phyloP scores from a whole-genome alignment of 768 basidiomycete genomes.

The Russula ochroleuca region DNA sequence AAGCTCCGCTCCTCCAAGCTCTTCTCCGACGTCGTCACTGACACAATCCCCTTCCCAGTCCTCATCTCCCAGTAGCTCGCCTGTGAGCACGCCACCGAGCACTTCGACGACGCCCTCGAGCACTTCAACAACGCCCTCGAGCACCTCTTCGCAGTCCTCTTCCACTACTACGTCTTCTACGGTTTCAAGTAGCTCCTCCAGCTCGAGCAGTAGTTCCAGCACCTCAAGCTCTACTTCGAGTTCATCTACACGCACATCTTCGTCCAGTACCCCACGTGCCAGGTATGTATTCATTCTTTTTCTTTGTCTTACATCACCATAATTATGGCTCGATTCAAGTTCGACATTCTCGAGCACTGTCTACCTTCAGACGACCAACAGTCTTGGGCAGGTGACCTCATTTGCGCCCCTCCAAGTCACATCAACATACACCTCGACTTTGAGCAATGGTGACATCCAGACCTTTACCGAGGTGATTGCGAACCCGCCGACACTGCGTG shows the following conservation, averaged over 20 bases:
- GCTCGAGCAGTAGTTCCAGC: background rate
- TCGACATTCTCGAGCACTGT: constrained; percentile 52
- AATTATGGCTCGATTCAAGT: constrained; percentile 35
- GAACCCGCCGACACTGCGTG: constrained; percentile 71
- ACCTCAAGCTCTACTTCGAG: background rate
- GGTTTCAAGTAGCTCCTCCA: background rate
- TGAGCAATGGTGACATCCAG: constrained; percentile 46
- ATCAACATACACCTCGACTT: constrained; percentile 50
- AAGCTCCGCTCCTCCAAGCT: constrained; percentile 18
- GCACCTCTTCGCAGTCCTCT: background rate
- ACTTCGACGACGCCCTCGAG: constrained; percentile 1
- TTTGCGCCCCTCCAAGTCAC: constrained; percentile 58
- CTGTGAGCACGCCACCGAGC: background rate
- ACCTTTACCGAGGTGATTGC: constrained; percentile 60
- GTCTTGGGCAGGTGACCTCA: constrained; percentile 44
- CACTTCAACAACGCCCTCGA: constrained; percentile 1
- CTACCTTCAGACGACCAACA: constrained; percentile 58
- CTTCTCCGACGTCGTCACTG: constrained; percentile 14
- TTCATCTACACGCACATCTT: background rate
- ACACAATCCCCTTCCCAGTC: constrained; percentile 10
- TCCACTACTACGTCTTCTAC: constrained; percentile 1
- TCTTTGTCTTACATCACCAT: constrained; percentile 16
- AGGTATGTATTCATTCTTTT: constrained; percentile 31
- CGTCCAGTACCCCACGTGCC: constrained; percentile 1
- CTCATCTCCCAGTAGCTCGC: constrained; percentile 4